These are phyloP conservation scores for Lactifluus pinguis DNA, from an alignment of 768 basidiomycete species.

Conservation along the genomic window DNA sequence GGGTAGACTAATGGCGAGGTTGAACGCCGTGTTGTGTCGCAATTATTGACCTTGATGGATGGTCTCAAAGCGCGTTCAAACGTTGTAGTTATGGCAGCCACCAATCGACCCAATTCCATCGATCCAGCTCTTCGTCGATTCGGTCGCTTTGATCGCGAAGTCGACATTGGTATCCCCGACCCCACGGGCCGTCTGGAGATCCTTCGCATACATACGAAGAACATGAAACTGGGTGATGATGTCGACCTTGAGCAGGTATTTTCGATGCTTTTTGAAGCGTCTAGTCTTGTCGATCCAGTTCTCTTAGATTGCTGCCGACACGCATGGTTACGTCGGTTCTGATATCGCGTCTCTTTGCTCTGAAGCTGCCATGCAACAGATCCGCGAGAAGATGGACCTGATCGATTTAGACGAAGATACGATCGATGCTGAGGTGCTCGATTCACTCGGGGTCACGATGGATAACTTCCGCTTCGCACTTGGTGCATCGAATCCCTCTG, in stretches of 20 bases:
- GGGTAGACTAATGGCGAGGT: conserved; percentile 95
- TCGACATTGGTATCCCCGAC: conserved; percentile 99
- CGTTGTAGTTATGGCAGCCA: conserved; percentile 99
- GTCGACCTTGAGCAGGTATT: conserved; percentile 91
- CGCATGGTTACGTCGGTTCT: conserved; percentile 98
- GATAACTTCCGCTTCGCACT: conserved; percentile 99
- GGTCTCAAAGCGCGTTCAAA: conserved; percentile 97
- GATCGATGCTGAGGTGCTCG: conserved; percentile 98
- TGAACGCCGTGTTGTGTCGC: conserved; percentile 97
- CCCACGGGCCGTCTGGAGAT: conserved; percentile 98
- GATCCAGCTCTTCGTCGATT: conserved; percentile 98
- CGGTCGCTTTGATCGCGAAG: conserved; percentile 98
- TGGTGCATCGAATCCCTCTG: conserved; percentile 95
- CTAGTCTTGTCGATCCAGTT: conserved; percentile 9
- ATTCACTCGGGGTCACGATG: conserved; percentile 98
- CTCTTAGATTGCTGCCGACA: conserved; percentile 89
- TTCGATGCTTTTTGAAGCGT: neutral
- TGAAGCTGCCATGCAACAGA: conserved; percentile 99
- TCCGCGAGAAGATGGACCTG: conserved; percentile 99
- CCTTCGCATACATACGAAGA: conserved; percentile 98
- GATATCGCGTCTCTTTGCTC: conserved; percentile 97
- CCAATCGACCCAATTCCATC: conserved; percentile 97
- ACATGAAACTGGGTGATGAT: conserved; percentile 97
- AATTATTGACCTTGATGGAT: conserved; percentile 98
- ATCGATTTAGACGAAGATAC: conserved; percentile 96